Evolutionary conservation across 164 flowering plant genomes (phyloP), one percentile per base, ranked within the genome.

Genomic region (Magnolia officinalis): DNA sequence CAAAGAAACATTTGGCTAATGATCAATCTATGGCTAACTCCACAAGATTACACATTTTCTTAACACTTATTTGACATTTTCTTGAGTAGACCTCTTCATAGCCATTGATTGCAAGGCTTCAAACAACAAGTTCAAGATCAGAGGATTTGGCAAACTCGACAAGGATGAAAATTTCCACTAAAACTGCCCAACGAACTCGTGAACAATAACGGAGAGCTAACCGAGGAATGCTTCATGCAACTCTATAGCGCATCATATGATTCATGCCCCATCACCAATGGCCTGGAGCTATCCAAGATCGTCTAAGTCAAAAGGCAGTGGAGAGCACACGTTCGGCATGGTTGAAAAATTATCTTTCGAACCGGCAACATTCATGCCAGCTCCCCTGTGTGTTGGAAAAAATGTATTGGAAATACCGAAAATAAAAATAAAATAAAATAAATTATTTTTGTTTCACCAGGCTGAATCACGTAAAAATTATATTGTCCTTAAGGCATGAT

Each of bases 201-300:
- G 18, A 50, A 86, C 73, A 83, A 72, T 8, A 64, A 88, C 65
- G 94, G 86, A 14, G 77, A 81, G 23, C 64, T 89, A 55, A 90
- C 82, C 50, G 89, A 91, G 71, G 91, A 92, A 72, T 95, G 97
- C 84, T 87, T 79, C 75, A 95, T 93, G 10, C 91, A 87, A 68
- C 88, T 95, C 50, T 90, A 87, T 70, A 87, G 92, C 75, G 89
- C 91, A 20, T 72, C 92, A 0, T 72, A 78, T 6, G 9, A 80
- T 0, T 89, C 96, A 4, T 91, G 98, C 78, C 90, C 96, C 2
- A 81, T 87, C 6, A 81, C 81, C 52, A 77, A 79, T 55, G 93
- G 89, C 21, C 7, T 88, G 1, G 86, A 92, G 69, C 76, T 86
- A 19, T 78, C 90, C n/a, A 92, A 88, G 81, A 75, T 90, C 0